Evolutionary conservation across 139 green algal species (phyloP).

Genomic region (Closterium sp.): DNA sequence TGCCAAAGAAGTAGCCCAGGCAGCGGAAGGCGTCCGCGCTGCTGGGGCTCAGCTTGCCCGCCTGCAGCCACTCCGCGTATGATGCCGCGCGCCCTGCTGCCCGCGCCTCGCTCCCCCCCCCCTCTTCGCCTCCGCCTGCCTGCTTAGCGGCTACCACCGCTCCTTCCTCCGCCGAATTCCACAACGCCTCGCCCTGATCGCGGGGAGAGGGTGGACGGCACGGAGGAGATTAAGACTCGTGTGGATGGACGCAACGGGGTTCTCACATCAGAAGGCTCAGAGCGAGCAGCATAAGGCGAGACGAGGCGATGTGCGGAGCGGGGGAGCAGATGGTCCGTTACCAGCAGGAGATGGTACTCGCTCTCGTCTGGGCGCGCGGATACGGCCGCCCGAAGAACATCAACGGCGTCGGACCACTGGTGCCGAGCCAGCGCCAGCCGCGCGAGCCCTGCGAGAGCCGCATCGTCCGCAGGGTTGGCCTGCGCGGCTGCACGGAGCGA

Average conservation of each 20-base stretch:
- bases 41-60: constrained; percentile 24
- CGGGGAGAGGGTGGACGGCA: not conserved
- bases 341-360: not conserved
- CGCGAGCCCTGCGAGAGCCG: not conserved
- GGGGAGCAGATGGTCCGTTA: not conserved
- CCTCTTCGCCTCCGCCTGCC: not conserved
- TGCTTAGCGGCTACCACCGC: not conserved
- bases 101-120: not conserved
- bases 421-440: not conserved
- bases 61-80: constrained; percentile 22
- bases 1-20: constrained; percentile 15
- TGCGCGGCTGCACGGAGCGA: not conserved
- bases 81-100: not conserved
- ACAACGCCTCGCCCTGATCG: not conserved
- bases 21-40: constrained; percentile 17
- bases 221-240: not conserved
- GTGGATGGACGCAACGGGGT: not conserved
- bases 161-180: not conserved
- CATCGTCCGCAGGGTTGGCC: not conserved
- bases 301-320: not conserved
- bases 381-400: not conserved
- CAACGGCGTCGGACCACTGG: not conserved
- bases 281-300: not conserved
- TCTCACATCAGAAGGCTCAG: not conserved
- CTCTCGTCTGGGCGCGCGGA: not conserved